Evolutionary conservation across 495 filamentous ascomycete genomes (phyloP), one percentile per base, ranked within the genome.

Genomic region (Parathielavia hyrcaniae): DNA sequence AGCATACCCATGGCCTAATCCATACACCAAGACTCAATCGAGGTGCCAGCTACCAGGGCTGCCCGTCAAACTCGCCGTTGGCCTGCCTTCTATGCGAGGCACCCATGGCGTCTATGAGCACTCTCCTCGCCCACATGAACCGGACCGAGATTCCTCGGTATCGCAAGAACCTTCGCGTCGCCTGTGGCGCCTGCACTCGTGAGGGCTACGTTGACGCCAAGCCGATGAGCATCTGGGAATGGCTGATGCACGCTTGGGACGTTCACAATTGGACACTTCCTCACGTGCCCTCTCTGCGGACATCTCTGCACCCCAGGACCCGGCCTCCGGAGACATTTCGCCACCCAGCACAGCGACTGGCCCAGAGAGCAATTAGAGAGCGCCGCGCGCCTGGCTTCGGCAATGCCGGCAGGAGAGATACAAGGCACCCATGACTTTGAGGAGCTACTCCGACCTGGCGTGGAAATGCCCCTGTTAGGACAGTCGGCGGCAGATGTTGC

Each of bases 211-310:
- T 57, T 41, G 45, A 23, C 20, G 46, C 32, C 36, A 41, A 58
- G 17, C 47, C 35, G 20, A 58, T 58, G 17, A 58, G 46, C 38
- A 58, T 51, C 47, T 58, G 46, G 55, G 55, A 58, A 34, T 58
- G 55, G 55, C 36, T 58, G 55, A 45, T 34, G 13, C 32, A 58
- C 55, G 46, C 55, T 51, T 16, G 36, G 35, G 36, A 35, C 36
- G 36, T 58, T 36, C 19, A 58, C 47, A 51, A 51, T 4, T 58
- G 46, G 55, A 30, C 36, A 44, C 38, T 58, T 19, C 36, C 36
- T 49, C 3, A 16, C 22, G n/a, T 58, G 36, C 47, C 46, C 48
- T 51, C 46, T 58, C 47, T 58, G 36, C 23, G 19, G 55, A 48
- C 19, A 51, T 58, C 55, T 58, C 47, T 58, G 36, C 36, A 36